These are phyloP conservation scores for Trichomonascaceae sp. DNA, from an alignment of 1,139 yeast genomes.

Conservation along the genomic window DNA sequence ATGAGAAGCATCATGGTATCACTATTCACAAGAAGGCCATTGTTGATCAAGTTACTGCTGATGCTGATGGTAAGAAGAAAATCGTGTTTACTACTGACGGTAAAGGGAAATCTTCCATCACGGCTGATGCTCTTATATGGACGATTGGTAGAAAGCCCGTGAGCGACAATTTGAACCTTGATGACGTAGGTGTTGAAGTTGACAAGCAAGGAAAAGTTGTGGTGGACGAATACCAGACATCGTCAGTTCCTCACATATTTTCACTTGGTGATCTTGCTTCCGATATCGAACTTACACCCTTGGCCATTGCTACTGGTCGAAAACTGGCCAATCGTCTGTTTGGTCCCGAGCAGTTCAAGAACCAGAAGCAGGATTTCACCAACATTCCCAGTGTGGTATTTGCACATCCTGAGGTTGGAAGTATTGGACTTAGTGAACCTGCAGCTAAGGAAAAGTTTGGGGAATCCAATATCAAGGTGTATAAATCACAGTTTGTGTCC, in stretches of 20 bases:
- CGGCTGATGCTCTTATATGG: conserved; percentile 84
- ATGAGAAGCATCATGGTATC: conserved; percentile 72
- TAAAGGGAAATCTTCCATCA: conserved; percentile 43
- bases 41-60: conserved; percentile 57
- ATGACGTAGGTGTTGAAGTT: conserved; percentile 62
- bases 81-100: conserved; percentile 42
- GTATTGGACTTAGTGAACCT: conserved; percentile 77
- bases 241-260: conserved; percentile 63
- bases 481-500: conserved; percentile 75
- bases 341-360: conserved; percentile 64
- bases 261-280: conserved; percentile 90
- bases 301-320: conserved; percentile 98
- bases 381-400: conserved; percentile 90
- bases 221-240: conserved; percentile 84
- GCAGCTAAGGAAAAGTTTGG: conserved; percentile 78
- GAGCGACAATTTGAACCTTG: conserved; percentile 61
- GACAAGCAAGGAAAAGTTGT: conserved; percentile 54
- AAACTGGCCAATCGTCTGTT: conserved; percentile 84
- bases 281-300: conserved; percentile 85
- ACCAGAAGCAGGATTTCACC: conserved; percentile 70
- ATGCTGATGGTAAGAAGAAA: conserved; percentile 55
- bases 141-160: conserved; percentile 86
- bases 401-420: conserved; percentile 96
- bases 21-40: conserved; percentile 64
- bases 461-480: conserved; percentile 69